Evolutionary conservation across 1,284 basidiomycete genomes (phyloP).

Genomic region (Microbotryomycetes sp.): DNA sequence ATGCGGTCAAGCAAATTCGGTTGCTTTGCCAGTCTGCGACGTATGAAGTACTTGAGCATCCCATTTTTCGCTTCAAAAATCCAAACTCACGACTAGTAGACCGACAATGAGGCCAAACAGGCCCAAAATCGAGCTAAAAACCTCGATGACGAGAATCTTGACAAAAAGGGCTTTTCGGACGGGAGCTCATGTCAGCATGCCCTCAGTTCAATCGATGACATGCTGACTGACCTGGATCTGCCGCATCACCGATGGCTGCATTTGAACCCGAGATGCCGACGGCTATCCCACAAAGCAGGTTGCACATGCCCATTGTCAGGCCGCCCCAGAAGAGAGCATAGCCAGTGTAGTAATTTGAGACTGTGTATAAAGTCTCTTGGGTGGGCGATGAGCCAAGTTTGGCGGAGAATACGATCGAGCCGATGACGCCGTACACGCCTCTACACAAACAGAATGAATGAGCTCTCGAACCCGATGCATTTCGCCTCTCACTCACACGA

Average conservation of each 20-base stretch:
- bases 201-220: neutral
- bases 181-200: neutral
- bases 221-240: slow-evolving; percentile 55
- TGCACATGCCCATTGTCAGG: slow-evolving; percentile 77
- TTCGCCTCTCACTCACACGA: slow-evolving; percentile 96
- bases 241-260: slow-evolving; percentile 83
- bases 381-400: slow-evolving; percentile 55
- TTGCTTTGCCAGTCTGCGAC: slow-evolving; percentile 43
- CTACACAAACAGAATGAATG: neutral
- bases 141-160: slow-evolving; percentile 88
- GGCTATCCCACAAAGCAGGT: slow-evolving; percentile 83
- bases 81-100: slow-evolving; percentile 41
- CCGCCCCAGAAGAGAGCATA: slow-evolving; percentile 93
- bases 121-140: slow-evolving; percentile 60
- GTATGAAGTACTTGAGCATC: neutral
- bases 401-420: slow-evolving; percentile 80
- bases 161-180: slow-evolving; percentile 62
- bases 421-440: slow-evolving; percentile 37
- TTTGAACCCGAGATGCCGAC: slow-evolving; percentile 89
- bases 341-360: slow-evolving; percentile 82
- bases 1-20: slow-evolving; percentile 36
- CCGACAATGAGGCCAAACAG: slow-evolving; percentile 38
- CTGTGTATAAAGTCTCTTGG: slow-evolving; percentile 63
- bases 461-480: too few relatives aligned
- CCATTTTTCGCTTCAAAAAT: neutral